phyloP scores from a whole-genome alignment of 495 filamentous ascomycete species.

The Xylaria nigripes region DNA sequence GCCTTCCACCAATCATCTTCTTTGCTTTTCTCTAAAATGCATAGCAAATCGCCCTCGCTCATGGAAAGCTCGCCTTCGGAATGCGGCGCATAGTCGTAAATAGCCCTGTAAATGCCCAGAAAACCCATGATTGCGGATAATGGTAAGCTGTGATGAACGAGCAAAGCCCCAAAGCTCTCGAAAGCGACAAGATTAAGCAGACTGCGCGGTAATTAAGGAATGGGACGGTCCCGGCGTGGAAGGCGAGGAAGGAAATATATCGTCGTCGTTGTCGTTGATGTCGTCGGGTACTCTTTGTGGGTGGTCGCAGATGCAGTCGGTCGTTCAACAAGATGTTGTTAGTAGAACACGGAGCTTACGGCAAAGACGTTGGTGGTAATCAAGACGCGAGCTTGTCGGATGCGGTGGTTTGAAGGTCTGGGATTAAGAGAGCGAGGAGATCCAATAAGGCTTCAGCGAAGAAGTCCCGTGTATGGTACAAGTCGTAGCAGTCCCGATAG shows the following conservation, averaged over 20 bases:
- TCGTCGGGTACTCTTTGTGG: neutral
- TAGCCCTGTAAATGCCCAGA: slow-evolving; percentile 80
- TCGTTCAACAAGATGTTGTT: neutral
- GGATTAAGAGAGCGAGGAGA: neutral
- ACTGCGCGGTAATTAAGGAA: neutral
- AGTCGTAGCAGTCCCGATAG: neutral
- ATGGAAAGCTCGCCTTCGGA: slow-evolving; percentile 81
- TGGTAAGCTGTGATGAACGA: neutral
- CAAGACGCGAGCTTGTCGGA: slow-evolving; percentile 5
- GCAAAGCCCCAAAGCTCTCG: neutral
- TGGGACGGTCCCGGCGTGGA: neutral
- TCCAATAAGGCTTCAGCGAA: neutral
- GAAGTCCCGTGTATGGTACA: neutral
- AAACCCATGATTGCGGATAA: slow-evolving; percentile 50
- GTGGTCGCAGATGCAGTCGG: neutral
- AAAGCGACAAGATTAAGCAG: neutral
- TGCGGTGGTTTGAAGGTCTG: neutral
- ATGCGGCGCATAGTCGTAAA: slow-evolving; percentile 92
- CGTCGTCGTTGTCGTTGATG: neutral
- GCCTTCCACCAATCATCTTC: slow-evolving; percentile 98
- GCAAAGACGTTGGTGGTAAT: neutral
- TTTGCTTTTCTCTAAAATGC: slow-evolving; percentile 78
- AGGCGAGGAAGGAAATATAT: neutral
- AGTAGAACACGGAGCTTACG: slow-evolving; percentile 8
- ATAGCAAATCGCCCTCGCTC: slow-evolving; percentile 82